Base-by-base conservation (phyloP, 306 rosid genomes). In the Cucumis cinereus region DNA sequence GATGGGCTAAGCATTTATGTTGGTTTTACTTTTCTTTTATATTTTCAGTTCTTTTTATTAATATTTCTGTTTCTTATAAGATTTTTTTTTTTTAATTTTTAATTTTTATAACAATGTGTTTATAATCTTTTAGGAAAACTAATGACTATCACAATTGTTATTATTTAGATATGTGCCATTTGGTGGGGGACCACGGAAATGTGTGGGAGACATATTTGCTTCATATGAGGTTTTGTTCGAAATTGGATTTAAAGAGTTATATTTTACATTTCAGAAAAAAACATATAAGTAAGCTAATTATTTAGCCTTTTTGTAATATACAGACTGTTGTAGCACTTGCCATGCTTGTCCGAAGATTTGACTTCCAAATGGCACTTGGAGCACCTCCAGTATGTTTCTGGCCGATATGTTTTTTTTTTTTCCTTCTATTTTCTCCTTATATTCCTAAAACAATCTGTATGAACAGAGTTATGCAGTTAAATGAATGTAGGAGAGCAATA, bases 101-200 rank as follows among this genome's bases (percentile, higher is more conserved):
- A n/a, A n/a, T n/a, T n/a, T 40, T 68, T 20, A 68, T 41, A 3
- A 33, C 36, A 23, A 24, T 70, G 22, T 23, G 30, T 71, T 26
- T 71, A 28, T 26, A 15, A 15, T 24, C 41, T 70, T 47, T 70
- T 47, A 23, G 47, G 23, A 45, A 41, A 16, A 70, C 22, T 68
- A 69, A 47, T 70, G 14, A 49, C 59, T 8, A 16, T 16, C 8
- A 3, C 35, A 16, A 41, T 49, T 16, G 2, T 47, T 26, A 26
- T 16, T 69, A 16, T 83, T 7, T 83, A 94, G 99, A 43, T 94
- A 92, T 84, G 85, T 94, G 79, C 99, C 99, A 24, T 94, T 94
- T 77, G 99, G 99, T 36, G 99, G 99, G 61, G 99, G 99, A 68
- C 99, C 89, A 0, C 84, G 99, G 50, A 94, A 94, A 82, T 94